These are phyloP conservation scores for Penicillium flavigenum DNA, from an alignment of 495 filamentous ascomycete species.

Conservation along the genomic window DNA sequence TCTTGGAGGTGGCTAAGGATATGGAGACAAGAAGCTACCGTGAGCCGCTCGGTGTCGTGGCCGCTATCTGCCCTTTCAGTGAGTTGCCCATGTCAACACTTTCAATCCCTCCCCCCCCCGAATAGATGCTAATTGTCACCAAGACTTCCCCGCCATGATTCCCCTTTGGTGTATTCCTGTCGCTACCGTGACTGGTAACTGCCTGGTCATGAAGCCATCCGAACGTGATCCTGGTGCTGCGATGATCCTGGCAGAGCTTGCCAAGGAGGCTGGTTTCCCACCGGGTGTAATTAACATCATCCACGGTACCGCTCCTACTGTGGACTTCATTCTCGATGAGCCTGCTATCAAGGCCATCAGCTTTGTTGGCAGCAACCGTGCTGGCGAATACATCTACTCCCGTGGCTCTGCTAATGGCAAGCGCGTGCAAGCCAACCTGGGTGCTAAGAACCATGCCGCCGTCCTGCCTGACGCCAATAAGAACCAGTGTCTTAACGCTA, in stretches of 20 bases:
- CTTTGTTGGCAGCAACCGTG: slow-evolving; percentile 96
- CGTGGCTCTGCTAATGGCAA: slow-evolving; percentile 90
- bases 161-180: slow-evolving; percentile 96
- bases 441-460: slow-evolving; percentile 97
- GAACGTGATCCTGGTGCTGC: slow-evolving; percentile 97
- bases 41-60: slow-evolving; percentile 92
- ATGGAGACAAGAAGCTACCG: slow-evolving; percentile 96
- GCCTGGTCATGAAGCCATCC: slow-evolving; percentile 91
- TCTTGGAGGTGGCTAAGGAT: slow-evolving; percentile 96
- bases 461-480: slow-evolving; percentile 97
- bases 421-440: slow-evolving; percentile 95
- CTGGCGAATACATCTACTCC: slow-evolving; percentile 93
- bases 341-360: slow-evolving; percentile 96
- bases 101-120: neutral
- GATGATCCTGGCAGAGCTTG: slow-evolving; percentile 96
- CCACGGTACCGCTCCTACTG: slow-evolving; percentile 85
- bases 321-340: slow-evolving; percentile 97
- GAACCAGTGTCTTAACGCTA: slow-evolving; percentile 93
- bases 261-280: slow-evolving; percentile 89
- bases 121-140: slow-evolving; percentile 16
- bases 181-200: slow-evolving; percentile 93
- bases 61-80: slow-evolving; percentile 99
- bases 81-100: slow-evolving; percentile 36
- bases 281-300: slow-evolving; percentile 92
- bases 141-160: slow-evolving; percentile 99